Conservation (phyloP, 257 asterid species). For the Perilla frutescens region DNA sequence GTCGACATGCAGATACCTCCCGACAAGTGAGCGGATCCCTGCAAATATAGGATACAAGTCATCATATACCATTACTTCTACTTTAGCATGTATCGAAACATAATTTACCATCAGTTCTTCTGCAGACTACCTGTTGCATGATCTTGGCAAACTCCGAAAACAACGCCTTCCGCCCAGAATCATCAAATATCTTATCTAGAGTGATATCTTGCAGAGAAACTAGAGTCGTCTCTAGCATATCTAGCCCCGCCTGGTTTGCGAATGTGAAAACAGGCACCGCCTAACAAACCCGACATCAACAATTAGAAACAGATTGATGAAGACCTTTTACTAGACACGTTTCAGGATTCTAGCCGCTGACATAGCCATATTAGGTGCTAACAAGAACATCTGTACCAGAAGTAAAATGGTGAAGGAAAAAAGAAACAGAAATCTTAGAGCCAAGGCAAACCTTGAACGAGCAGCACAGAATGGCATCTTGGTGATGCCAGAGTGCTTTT, state of each 20-base stretch:
- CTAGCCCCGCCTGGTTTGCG: conserved; percentile 93
- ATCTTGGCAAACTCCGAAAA: conserved; percentile 80
- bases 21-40: conserved; percentile 85
- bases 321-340: too few species aligned
- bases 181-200: conserved; percentile 85
- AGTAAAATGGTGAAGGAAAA: neutral
- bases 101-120: too few species aligned
- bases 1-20: conserved; percentile 94
- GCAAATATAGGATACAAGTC: neutral
- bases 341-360: too few species aligned
- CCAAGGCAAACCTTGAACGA: conserved; percentile 71
- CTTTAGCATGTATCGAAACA: neutral
- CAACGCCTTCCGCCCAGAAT: conserved; percentile 72
- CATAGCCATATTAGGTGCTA: too few species aligned
- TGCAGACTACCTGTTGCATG: conserved; percentile 78
- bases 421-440: neutral
- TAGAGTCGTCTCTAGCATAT: conserved; percentile 94
- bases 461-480: conserved; percentile 94
- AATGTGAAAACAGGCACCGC: conserved; percentile 84
- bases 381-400: neutral
- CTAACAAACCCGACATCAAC: conserved; percentile 38
- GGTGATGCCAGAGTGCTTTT: conserved; percentile 94
- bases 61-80: neutral
- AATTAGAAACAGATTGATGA: neutral
- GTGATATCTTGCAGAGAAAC: conserved; percentile 90